Evolutionary conservation across 2,329 filamentous ascomycete species (phyloP), one percentile per base, ranked within the genome.

Genomic region (Xylaria sp.): DNA sequence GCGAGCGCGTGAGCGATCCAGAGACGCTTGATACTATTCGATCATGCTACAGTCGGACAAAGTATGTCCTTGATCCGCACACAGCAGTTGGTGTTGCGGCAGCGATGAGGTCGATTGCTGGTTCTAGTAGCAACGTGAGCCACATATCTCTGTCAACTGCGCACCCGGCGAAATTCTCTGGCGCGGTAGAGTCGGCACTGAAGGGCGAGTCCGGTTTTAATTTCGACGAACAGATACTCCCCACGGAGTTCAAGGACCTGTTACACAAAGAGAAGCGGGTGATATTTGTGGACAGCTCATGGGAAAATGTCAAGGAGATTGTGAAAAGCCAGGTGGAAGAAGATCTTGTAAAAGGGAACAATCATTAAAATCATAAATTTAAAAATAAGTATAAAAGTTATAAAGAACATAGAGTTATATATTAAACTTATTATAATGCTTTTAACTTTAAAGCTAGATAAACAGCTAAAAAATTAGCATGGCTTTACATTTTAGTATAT

Each of bases 121-220:
- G 88, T 12, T 69, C 81, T 32, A 82, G 83, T 12, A 81, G 81
- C 32, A 82, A 83, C 17, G 82, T 90, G 61, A 84, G 81, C n/a
- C 92, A 97, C 79, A 92, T 99, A 75, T 90, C 93, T 1, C 88
- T 99, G 2, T 93, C 94, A 1, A 99, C 96, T 1, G 96, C 96
- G 2, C 96, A 99, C 80, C 95, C 96, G 0, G 96, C 95, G 69
- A 99, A 99, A 81, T 99, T 99, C 77, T 90, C 92, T 0, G 88
- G 89, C 36, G 94, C 94, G 0, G 95, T 99, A 1, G 91, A 94
- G 74, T 79, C 92, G 56, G 94, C 95, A 0, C 84, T 98, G 68
- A 86, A 89, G 71, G 87, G 87, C 8, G 85, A 92, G 77, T 79
- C 86, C n/a, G 89, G 86, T 1, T 98, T 97, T 75, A 86, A 89